Evolutionary conservation across 202 grass and related monocot species (phyloP).

Genomic region (Saccharum hybrid): DNA sequence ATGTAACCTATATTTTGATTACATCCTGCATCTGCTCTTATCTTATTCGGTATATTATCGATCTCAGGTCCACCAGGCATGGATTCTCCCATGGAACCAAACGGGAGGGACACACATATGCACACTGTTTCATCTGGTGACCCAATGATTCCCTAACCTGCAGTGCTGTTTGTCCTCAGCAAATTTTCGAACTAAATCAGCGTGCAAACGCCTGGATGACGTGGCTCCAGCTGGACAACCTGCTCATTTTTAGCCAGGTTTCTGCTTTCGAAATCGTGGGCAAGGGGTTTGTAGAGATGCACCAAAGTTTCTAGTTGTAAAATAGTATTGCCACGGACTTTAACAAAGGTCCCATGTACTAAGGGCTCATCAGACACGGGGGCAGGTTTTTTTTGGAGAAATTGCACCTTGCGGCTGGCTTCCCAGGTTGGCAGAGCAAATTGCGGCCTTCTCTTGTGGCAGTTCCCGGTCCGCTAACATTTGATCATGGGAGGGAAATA

Average conservation of each 20-base stretch:
- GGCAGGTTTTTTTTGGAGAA: slow-evolving; percentile 40
- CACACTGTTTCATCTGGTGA: slow-evolving; percentile 76
- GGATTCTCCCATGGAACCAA: slow-evolving; percentile 62
- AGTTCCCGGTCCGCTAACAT: slow-evolving; percentile 66
- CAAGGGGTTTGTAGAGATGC: slow-evolving; percentile 59
- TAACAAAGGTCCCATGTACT: slow-evolving; percentile 47
- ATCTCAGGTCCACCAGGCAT: slow-evolving; percentile 62
- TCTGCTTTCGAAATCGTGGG: slow-evolving; percentile 50
- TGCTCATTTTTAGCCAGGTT: slow-evolving; percentile 88
- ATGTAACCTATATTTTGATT: slow-evolving; percentile 13
- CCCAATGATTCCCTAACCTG: slow-evolving; percentile 76
- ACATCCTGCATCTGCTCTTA: slow-evolving; percentile 31
- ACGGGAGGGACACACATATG: slow-evolving; percentile 67
- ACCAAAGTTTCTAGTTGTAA: slow-evolving; percentile 76
- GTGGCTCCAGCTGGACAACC: slow-evolving; percentile 61
- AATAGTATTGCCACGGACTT: slow-evolving; percentile 64
- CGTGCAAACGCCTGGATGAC: slow-evolving; percentile 48
- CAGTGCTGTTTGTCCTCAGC: slow-evolving; percentile 17
- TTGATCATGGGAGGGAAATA: slow-evolving; percentile 51
- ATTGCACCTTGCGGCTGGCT: slow-evolving; percentile 66
- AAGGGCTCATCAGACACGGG: slow-evolving; percentile 40
- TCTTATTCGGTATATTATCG: slow-evolving; percentile 39
- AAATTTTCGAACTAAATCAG: slow-evolving; percentile 40
- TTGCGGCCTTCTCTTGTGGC: slow-evolving; percentile 94
- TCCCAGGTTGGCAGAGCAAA: slow-evolving; percentile 96